phyloP scores from a whole-genome alignment of 768 basidiomycete species.

The Thelephora aurantiotincta region DNA sequence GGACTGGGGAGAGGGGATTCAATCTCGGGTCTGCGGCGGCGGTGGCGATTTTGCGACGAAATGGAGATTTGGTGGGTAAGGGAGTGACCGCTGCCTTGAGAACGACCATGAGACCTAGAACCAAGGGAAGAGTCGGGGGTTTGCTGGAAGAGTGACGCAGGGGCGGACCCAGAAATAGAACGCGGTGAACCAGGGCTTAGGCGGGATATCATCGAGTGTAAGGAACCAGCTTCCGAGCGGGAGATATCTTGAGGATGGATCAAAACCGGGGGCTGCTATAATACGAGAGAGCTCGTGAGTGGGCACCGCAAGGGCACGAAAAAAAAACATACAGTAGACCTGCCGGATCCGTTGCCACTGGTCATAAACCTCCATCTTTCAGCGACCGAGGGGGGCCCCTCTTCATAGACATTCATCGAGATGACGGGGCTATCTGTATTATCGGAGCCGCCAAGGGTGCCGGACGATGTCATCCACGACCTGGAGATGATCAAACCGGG shows the following conservation, averaged over 20 bases:
- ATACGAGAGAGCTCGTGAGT: background rate
- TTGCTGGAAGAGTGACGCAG: slow-evolving; percentile 20
- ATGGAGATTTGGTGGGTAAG: slow-evolving; percentile 38
- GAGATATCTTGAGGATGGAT: slow-evolving; percentile 26
- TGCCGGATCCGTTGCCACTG: slow-evolving; percentile 25
- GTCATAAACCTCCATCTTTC: slow-evolving; percentile 49
- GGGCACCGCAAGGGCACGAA: background rate
- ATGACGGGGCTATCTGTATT: slow-evolving; percentile 15
- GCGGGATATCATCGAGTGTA: slow-evolving; percentile 50
- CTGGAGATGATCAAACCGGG: slow-evolving; percentile 23
- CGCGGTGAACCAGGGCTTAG: slow-evolving; percentile 31
- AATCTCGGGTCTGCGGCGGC: background rate
- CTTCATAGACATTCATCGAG: slow-evolving; percentile 50
- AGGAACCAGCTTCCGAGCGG: slow-evolving; percentile 48
- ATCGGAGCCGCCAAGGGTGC: slow-evolving; percentile 3
- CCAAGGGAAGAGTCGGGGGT: slow-evolving; percentile 11
- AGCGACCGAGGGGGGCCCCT: slow-evolving; percentile 48
- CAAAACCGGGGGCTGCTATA: slow-evolving; percentile 25
- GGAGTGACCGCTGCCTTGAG: slow-evolving; percentile 15
- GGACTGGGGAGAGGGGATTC: background rate
- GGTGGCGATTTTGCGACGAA: slow-evolving; percentile 33
- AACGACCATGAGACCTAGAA: slow-evolving; percentile 21
- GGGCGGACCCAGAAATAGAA: slow-evolving; percentile 35
- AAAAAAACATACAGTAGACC: slow-evolving; percentile 27
- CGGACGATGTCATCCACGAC: slow-evolving; percentile 21